phyloP scores from a whole-genome alignment of 768 basidiomycete species.

The Hydnum rufescens region DNA sequence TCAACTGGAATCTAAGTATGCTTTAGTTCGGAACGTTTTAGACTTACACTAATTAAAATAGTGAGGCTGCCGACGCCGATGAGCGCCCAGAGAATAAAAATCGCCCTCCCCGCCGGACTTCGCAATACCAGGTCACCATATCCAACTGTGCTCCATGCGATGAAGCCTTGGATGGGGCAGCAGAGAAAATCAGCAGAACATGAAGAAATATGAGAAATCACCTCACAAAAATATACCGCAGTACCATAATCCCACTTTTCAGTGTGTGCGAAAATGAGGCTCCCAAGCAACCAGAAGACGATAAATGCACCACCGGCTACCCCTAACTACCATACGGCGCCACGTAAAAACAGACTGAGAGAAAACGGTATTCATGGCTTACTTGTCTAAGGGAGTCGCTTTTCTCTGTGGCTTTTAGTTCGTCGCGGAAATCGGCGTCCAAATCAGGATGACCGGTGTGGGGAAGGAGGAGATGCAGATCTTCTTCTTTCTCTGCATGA shows the following conservation, averaged over 20 bases:
- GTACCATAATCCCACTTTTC: conserved; percentile 47
- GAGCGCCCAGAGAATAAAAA: conserved; percentile 65
- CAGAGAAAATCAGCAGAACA: neutral
- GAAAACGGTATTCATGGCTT: neutral
- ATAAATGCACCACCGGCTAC: conserved; percentile 44
- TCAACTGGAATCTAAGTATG: conserved; percentile 26
- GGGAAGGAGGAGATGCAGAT: neutral
- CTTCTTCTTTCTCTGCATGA: neutral
- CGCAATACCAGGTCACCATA: conserved; percentile 37
- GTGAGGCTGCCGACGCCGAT: conserved; percentile 62
- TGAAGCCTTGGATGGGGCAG: neutral
- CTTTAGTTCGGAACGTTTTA: too few species aligned
- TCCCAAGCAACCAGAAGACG: conserved; percentile 63
- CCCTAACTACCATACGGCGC: conserved; percentile 15
- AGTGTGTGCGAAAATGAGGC: conserved; percentile 44
- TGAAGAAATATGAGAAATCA: conserved; percentile 12
- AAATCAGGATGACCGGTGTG: conserved; percentile 7
- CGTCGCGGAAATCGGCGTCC: conserved; percentile 13
- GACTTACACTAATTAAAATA: conserved; percentile 26
- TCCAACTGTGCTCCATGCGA: conserved; percentile 2
- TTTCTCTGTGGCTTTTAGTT: conserved; percentile 19
- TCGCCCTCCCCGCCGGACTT: conserved; percentile 48
- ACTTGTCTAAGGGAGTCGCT: conserved; percentile 40
- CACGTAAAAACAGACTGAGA: neutral
- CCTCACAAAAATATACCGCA: conserved; percentile 55